These are phyloP conservation scores for Solanum pimpinellifolium DNA, from an alignment of 257 asterid species.

Conservation along the genomic window DNA sequence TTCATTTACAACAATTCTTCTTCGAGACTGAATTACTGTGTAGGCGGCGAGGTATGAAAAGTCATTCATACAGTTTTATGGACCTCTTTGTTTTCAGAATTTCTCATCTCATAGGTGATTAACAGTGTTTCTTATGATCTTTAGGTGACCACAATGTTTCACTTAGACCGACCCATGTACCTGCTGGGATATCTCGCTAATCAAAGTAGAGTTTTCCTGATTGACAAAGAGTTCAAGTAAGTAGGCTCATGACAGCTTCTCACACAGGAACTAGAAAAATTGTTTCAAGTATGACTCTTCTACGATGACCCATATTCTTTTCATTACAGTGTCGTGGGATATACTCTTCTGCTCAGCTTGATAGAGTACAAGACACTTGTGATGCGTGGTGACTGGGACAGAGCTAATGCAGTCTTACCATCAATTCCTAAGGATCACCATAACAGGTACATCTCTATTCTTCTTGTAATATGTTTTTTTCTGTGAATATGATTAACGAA, in stretches of 20 bases:
- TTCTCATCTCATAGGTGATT: background rate
- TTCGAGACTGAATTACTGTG: slow-evolving; percentile 96
- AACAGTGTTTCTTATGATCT: slow-evolving; percentile 3
- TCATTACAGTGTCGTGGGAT: slow-evolving; percentile 67
- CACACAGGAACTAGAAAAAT: background rate
- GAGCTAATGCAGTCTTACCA: slow-evolving; percentile 73
- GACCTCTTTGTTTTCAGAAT: background rate
- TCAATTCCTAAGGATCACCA: slow-evolving; percentile 88
- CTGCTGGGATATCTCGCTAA: slow-evolving; percentile 93
- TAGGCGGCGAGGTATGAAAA: slow-evolving; percentile 84
- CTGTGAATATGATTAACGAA: background rate
- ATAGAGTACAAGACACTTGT: slow-evolving; percentile 95
- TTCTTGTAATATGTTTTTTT: background rate
- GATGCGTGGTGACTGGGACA: slow-evolving; percentile 90
- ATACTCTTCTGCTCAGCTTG: slow-evolving; percentile 77
- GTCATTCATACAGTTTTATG: background rate
- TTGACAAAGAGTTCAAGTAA: slow-evolving; percentile 97
- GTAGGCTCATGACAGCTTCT: slow-evolving; percentile 14
- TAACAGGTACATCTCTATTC: slow-evolving; percentile 39
- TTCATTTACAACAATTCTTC: slow-evolving; percentile 91
- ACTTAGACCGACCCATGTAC: slow-evolving; percentile 96
- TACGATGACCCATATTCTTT: background rate
- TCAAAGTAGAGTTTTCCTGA: slow-evolving; percentile 80
- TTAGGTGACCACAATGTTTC: slow-evolving; percentile 95
- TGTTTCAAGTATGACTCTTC: background rate